Conservation (phyloP, 2,329 filamentous ascomycete species). For the Aureobasidium sp. region DNA sequence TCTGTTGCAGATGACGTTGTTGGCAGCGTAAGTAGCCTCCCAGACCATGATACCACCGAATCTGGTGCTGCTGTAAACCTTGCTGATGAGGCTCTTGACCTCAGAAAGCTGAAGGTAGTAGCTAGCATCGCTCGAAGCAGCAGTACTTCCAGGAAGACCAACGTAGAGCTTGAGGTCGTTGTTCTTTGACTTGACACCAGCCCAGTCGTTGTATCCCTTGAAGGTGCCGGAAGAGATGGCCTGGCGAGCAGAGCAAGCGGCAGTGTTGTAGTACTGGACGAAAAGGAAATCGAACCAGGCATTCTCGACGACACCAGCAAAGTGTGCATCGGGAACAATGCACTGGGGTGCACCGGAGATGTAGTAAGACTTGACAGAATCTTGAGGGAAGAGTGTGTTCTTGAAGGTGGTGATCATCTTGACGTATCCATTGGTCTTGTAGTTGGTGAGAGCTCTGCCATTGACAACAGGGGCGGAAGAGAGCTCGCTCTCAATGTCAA, state of each 20-base stretch:
- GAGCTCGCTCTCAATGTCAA: slow-evolving; percentile 61
- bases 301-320: slow-evolving; percentile 34
- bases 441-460: slow-evolving; percentile 23
- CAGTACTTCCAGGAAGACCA: slow-evolving; percentile 37
- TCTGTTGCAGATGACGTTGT: slow-evolving; percentile 39
- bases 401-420: slow-evolving; percentile 44
- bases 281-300: slow-evolving; percentile 40
- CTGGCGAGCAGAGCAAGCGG: slow-evolving; percentile 42
- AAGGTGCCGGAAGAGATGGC: slow-evolving; percentile 25
- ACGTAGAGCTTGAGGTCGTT: slow-evolving; percentile 46
- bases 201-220: slow-evolving; percentile 45
- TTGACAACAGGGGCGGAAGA: slow-evolving; percentile 20
- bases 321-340: slow-evolving; percentile 39
- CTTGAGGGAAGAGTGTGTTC: slow-evolving; percentile 30
- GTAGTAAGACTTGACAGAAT: slow-evolving; percentile 36
- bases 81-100: slow-evolving; percentile 39
- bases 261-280: slow-evolving; percentile 42
- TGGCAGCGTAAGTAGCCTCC: slow-evolving; percentile 46
- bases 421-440: slow-evolving; percentile 38
- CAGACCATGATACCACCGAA: slow-evolving; percentile 57
- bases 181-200: slow-evolving; percentile 33
- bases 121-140: slow-evolving; percentile 22
- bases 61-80: slow-evolving; percentile 33
- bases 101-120: slow-evolving; percentile 45
- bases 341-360: slow-evolving; percentile 46